Conservation (phyloP, 2,329 filamentous ascomycete species). For the Geosmithia putterillii region DNA sequence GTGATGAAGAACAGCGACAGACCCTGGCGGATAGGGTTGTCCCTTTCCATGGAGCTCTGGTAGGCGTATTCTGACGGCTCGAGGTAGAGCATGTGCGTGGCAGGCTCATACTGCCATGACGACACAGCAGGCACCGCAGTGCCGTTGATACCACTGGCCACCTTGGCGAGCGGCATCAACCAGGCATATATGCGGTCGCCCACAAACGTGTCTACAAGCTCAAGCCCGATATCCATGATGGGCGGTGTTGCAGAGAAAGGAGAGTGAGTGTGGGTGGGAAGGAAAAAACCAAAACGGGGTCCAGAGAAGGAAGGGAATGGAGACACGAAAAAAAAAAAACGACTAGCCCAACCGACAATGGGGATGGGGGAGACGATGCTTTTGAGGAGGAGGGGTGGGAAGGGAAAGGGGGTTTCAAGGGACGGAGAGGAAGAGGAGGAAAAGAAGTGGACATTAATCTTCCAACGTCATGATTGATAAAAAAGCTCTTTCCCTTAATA, state of each 20-base stretch:
- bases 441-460: neutral
- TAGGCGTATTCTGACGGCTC: conserved; percentile 4
- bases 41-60: conserved; percentile 21
- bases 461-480: neutral
- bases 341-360: neutral
- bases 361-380: neutral
- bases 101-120: conserved; percentile 54
- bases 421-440: neutral
- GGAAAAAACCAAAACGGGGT: neutral
- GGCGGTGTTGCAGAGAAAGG: neutral
- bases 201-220: conserved; percentile 26
- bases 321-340: neutral
- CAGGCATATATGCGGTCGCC: conserved; percentile 27
- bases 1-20: conserved; percentile 24
- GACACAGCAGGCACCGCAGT: conserved; percentile 2
- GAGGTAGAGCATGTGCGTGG: conserved; percentile 31
- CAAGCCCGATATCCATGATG: conserved; percentile 25
- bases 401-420: neutral
- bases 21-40: conserved; percentile 26
- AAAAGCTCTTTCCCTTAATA: neutral
- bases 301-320: neutral
- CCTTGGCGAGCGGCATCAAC: conserved; percentile 13
- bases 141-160: conserved; percentile 2
- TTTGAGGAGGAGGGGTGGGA: neutral
- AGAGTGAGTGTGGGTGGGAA: neutral